Evolutionary conservation across 2,329 filamentous ascomycete genomes (phyloP).

Genomic region (Clarireedia monteithiana): DNA sequence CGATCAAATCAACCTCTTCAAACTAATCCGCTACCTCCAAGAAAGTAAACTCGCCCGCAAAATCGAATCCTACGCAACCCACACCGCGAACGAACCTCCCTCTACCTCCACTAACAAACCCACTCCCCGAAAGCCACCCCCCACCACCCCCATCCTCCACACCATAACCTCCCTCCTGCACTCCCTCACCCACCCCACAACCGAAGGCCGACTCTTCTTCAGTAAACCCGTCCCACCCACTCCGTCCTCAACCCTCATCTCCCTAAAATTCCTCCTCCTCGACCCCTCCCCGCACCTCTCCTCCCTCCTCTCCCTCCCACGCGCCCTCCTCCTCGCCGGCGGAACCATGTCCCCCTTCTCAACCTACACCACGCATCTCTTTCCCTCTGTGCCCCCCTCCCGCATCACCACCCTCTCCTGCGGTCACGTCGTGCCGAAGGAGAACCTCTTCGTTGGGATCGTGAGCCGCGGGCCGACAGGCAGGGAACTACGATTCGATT

Average conservation of each 20-base stretch:
- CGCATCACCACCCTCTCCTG: conserved; percentile 80
- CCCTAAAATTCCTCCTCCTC: conserved; percentile 79
- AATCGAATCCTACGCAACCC: conserved; percentile 77
- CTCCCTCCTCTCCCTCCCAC: conserved; percentile 74
- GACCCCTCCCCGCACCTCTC: conserved; percentile 89
- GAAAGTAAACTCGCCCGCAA: conserved; percentile 91
- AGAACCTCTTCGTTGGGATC: conserved; percentile 73
- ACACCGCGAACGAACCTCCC: conserved; percentile 30
- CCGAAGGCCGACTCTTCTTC: conserved; percentile 59
- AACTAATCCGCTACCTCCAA: conserved; percentile 78
- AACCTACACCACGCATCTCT: conserved; percentile 81
- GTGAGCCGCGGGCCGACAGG: conserved; percentile 44
- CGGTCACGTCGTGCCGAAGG: conserved; percentile 82
- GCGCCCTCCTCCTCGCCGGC: conserved; percentile 83
- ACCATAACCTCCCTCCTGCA: conserved; percentile 64
- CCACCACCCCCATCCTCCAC: conserved; percentile 29
- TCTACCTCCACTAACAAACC: conserved; percentile 16
- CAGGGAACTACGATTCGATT: conserved; percentile 76
- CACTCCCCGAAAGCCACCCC: conserved; percentile 20
- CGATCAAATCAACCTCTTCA: conserved; percentile 92
- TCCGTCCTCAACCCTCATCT: conserved; percentile 31
- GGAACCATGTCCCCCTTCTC: conserved; percentile 97
- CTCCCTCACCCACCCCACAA: conserved; percentile 78
- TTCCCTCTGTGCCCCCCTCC: conserved; percentile 59
- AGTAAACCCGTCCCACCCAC: conserved; percentile 34